These are phyloP conservation scores for Sugiyamaella japonica DNA, from an alignment of 1,139 yeast species.

Conservation along the genomic window DNA sequence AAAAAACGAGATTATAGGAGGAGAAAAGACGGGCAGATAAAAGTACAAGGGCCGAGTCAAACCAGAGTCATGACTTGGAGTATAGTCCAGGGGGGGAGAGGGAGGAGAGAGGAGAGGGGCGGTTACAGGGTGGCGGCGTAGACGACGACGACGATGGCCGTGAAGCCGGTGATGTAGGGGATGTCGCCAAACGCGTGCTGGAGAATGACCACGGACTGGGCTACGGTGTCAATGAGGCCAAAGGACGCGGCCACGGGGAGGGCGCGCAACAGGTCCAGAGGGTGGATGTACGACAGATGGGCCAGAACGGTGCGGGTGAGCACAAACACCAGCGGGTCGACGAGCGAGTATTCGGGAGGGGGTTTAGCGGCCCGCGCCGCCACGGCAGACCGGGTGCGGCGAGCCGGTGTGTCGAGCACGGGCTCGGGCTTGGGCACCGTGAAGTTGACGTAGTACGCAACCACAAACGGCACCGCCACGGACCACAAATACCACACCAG, in stretches of 20 bases:
- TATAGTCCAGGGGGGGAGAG: background rate
- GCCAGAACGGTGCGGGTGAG: constrained; percentile 51
- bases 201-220: constrained; percentile 2
- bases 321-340: constrained; percentile 61
- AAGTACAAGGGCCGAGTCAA: background rate
- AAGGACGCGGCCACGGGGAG: background rate
- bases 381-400: constrained; percentile 38
- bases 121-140: constrained; percentile 40
- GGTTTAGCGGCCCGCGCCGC: constrained; percentile 15
- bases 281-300: constrained; percentile 40
- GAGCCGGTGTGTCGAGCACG: constrained; percentile 14
- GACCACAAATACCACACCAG: constrained; percentile 38
- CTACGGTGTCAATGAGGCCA: background rate
- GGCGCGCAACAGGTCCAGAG: constrained; percentile 29
- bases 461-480: constrained; percentile 46
- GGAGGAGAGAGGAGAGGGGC: too few relatives aligned
- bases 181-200: constrained; percentile 35
- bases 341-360: constrained; percentile 25
- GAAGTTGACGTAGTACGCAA: constrained; percentile 37
- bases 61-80: background rate
- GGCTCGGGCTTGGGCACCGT: constrained; percentile 19
- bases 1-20: background rate
- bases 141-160: constrained; percentile 39
- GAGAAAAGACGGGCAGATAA: background rate
- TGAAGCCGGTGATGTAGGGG: constrained; percentile 37